These are phyloP conservation scores for Boletellus dicymbophilus DNA, from an alignment of 1,284 basidiomycete genomes.

Conservation along the genomic window DNA sequence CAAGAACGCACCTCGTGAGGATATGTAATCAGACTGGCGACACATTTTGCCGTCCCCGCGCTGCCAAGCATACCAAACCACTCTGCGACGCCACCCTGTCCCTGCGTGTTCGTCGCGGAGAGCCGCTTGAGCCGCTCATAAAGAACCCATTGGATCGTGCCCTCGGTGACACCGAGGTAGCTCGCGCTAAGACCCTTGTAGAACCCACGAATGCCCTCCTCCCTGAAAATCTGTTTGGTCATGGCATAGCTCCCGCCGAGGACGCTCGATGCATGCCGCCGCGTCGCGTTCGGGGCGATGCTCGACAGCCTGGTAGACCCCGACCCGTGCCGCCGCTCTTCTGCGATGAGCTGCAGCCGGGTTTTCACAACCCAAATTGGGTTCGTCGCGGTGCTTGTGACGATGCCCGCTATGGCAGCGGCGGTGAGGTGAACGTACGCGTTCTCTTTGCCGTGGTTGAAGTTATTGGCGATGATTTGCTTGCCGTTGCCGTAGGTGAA, in stretches of 20 bases:
- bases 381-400: slow-evolving; percentile 91
- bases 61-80: slow-evolving; percentile 88
- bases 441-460: slow-evolving; percentile 86
- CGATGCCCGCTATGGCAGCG: slow-evolving; percentile 84
- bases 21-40: slow-evolving; percentile 94
- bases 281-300: not conserved
- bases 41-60: slow-evolving; percentile 92
- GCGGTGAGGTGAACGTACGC: slow-evolving; percentile 84
- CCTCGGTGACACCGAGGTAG: slow-evolving; percentile 95
- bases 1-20: slow-evolving; percentile 81
- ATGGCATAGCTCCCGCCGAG: slow-evolving; percentile 62
- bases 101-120: slow-evolving; percentile 52
- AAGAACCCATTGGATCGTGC: slow-evolving; percentile 97
- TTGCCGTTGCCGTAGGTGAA: slow-evolving; percentile 99
- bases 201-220: slow-evolving; percentile 87
- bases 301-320: not conserved
- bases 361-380: slow-evolving; percentile 99
- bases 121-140: slow-evolving; percentile 86
- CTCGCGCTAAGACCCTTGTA: slow-evolving; percentile 96
- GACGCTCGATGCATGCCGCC: slow-evolving; percentile 21
- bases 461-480: slow-evolving; percentile 79
- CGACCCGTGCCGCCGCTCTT: slow-evolving; percentile 24
- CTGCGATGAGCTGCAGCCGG: slow-evolving; percentile 79
- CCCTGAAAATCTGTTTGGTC: slow-evolving; percentile 73
- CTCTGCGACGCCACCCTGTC: slow-evolving; percentile 56